Evolutionary conservation across 306 rosid genomes (phyloP), one percentile per base, ranked within the genome.

Genomic region (Quercus suber): DNA sequence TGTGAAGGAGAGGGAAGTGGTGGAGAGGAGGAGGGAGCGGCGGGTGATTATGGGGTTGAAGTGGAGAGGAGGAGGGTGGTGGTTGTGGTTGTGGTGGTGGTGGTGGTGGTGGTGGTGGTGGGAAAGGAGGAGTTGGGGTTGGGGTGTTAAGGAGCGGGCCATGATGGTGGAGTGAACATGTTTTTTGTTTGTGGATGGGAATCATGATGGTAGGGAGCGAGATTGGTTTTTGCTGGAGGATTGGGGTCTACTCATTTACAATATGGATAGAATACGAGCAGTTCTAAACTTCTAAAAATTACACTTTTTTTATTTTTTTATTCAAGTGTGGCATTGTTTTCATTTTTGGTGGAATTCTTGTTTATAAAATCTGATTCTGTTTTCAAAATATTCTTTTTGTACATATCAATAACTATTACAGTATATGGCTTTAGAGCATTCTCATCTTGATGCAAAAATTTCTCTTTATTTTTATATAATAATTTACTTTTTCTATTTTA

Each of bases 11-110:
- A 78, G 86, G n/a, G 88, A 25, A 56, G 92, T 55, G 33, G 92
- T 59, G 33, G 80, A 45, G 56, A 89, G 74, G 84, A 89, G 85
- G 64, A 87, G 82, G 78, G 89, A 75, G 74, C 89, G 91, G 83
- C 92, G 93, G 55, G 79, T 79, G 41, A 85, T 27, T 51, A 55
- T 82, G 84, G 69, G 83, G 17, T 37, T 57, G 73, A 71, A 69
- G 2, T 73, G 76, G 65, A 6, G 60, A 23, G 33, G 68, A 5
- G 80, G 28, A n/a, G n/a, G 76, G 73, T 51, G 79, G n/a, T n/a
- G n/a, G n/a, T n/a, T n/a, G n/a, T n/a, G n/a, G n/a, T n/a, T n/a
- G n/a, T n/a, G n/a, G n/a, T n/a, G 21, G 73, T 30, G 45, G 45
- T 41, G 2, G 73, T 35, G 79, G 69, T 30, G 73, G 73, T 51